phyloP scores from a whole-genome alignment of 257 asterid species.

The Leonotis leonurus region DNA sequence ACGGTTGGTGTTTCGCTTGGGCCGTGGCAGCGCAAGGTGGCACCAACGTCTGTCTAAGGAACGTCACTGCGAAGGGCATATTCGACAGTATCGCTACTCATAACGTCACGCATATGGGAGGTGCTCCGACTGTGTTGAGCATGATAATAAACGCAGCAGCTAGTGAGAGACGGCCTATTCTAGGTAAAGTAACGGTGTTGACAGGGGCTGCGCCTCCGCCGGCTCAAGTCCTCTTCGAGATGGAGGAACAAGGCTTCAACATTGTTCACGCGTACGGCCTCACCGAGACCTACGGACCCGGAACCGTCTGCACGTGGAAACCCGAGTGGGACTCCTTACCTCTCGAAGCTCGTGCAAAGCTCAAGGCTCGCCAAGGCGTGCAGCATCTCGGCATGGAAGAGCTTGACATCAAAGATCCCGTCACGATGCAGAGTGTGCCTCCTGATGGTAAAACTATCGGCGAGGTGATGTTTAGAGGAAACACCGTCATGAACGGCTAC shows the following conservation, averaged over 20 bases:
- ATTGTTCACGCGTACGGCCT: constrained; percentile 46
- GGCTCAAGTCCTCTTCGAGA: constrained; percentile 22
- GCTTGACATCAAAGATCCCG: constrained; percentile 48
- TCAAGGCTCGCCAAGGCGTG: constrained; percentile 41
- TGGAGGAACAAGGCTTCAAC: constrained; percentile 42
- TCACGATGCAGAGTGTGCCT: constrained; percentile 51
- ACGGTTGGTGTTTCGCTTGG: constrained; percentile 83
- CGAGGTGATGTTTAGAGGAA: constrained; percentile 64
- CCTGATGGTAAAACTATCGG: constrained; percentile 52
- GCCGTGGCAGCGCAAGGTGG: constrained; percentile 74
- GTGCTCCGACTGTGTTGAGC: constrained; percentile 43
- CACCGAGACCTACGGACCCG: constrained; percentile 69
- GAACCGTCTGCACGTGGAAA: constrained; percentile 31
- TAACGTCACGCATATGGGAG: constrained; percentile 57
- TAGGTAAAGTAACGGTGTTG: constrained; percentile 32
- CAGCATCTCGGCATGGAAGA: constrained; percentile 43
- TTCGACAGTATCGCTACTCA: constrained; percentile 29
- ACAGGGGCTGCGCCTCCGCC: constrained; percentile 58
- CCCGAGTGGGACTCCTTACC: constrained; percentile 27
- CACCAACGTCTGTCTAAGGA: constrained; percentile 45
- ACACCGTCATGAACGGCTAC: constrained; percentile 62
- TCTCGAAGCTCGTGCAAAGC: constrained; percentile 9
- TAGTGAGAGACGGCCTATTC: constrained; percentile 15
- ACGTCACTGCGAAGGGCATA: constrained; percentile 32
- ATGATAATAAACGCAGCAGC: constrained; percentile 32